Conservation (phyloP, 2,329 filamentous ascomycete species). For the Scedosporium dehoogii region DNA sequence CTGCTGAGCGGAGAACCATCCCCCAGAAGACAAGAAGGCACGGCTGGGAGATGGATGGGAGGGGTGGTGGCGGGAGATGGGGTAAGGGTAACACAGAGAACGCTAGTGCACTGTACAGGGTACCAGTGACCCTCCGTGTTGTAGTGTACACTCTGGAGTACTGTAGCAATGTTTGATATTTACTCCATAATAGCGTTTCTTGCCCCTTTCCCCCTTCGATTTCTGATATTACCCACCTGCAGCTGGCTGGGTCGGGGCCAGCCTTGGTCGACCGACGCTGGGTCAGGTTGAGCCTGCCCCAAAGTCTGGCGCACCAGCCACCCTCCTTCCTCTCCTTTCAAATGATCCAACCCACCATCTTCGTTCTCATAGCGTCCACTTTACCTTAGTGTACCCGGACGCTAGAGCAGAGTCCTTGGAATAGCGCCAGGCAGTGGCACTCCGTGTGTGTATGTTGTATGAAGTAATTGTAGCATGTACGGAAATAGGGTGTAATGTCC, state of each 20-base stretch:
- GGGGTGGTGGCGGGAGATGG: slow-evolving; percentile 1
- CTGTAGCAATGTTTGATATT: no score
- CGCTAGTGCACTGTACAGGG: background rate
- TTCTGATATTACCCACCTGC: slow-evolving; percentile 1
- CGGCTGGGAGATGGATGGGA: background rate
- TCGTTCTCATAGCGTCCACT: background rate
- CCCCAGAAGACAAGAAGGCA: background rate
- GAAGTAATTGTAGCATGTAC: no score
- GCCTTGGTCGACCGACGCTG: background rate
- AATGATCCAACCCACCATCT: background rate
- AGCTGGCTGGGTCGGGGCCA: background rate
- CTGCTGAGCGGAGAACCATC: background rate
- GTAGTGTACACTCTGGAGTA: background rate
- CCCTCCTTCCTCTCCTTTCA: background rate
- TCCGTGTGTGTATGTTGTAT: background rate
- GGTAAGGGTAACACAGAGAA: background rate
- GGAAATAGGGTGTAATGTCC: background rate
- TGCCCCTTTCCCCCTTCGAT: background rate
- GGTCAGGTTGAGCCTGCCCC: background rate
- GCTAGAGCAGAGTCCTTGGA: background rate
- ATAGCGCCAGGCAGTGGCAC: background rate
- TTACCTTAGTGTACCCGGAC: background rate
- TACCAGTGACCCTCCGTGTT: background rate
- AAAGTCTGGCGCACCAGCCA: background rate
- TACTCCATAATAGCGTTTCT: background rate